phyloP scores from a whole-genome alignment of 1,284 basidiomycete species.

The Cerrena zonata region DNA sequence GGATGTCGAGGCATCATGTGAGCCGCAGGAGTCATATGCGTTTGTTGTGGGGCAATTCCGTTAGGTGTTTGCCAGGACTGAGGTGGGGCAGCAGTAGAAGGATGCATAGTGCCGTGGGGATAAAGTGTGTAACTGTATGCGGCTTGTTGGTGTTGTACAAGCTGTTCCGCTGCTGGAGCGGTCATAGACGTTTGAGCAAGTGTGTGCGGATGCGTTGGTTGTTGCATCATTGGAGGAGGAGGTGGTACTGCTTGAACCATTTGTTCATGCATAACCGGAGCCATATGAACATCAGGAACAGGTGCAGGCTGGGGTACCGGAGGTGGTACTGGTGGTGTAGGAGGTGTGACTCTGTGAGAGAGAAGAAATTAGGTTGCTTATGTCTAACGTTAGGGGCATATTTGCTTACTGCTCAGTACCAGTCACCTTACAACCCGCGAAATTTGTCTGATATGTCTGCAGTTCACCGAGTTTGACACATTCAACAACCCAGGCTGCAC shows the following conservation, averaged over 20 bases:
- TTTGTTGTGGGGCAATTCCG: constrained; percentile 59
- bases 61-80: constrained; percentile 59
- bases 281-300: constrained; percentile 13
- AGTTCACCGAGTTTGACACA: constrained; percentile 62
- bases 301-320: constrained; percentile 14
- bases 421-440: constrained; percentile 72
- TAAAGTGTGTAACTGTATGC: constrained; percentile 47
- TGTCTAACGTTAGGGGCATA: constrained; percentile 6
- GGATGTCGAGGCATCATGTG: constrained; percentile 45
- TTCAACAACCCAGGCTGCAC: constrained; percentile 65
- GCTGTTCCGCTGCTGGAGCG: constrained; percentile 23
- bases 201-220: constrained; percentile 13
- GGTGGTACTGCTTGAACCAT: constrained; percentile 23
- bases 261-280: constrained; percentile 16
- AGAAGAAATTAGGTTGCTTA: too few relatives aligned
- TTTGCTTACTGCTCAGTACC: constrained; percentile 61
- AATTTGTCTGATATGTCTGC: constrained; percentile 67
- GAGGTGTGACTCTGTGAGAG: constrained; percentile 13
- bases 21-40: constrained; percentile 45
- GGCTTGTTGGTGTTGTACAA: constrained; percentile 27
- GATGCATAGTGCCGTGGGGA: constrained; percentile 39
- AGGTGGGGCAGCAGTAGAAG: constrained; percentile 41
- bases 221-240: constrained; percentile 17
- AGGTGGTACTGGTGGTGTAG: neutral
- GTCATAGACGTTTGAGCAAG: constrained; percentile 21